Evolutionary conservation across 1,284 basidiomycete species (phyloP).

Genomic region (Cutaneotrichosporon sp.): DNA sequence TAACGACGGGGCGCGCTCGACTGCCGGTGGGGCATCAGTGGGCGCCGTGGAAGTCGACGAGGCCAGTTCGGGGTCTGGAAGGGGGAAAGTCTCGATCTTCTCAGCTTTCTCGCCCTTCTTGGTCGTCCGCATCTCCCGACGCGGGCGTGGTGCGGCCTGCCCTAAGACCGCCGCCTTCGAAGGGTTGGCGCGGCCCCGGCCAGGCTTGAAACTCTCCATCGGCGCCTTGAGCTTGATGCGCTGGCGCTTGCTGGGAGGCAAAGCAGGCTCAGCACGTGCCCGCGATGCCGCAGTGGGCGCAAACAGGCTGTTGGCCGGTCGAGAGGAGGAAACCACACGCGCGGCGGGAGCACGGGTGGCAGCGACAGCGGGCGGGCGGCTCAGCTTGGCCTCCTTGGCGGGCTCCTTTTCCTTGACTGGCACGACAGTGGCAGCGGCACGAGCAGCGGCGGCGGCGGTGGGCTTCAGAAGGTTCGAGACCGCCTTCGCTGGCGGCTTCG

Average conservation of each 20-base stretch:
- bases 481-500: not conserved
- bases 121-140: not conserved
- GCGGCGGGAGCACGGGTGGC: not conserved
- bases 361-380: not conserved
- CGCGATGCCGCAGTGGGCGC: slow-evolving; percentile 24
- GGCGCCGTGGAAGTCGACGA: no score
- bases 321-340: not conserved
- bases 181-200: slow-evolving; percentile 15
- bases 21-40: not conserved
- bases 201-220: slow-evolving; percentile 43
- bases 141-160: not conserved
- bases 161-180: slow-evolving; percentile 19
- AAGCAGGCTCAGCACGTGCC: slow-evolving; percentile 24
- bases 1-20: not conserved
- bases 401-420: not conserved
- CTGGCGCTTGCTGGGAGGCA: slow-evolving; percentile 39
- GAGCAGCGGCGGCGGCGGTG: slow-evolving; percentile 24
- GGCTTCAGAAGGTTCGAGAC: slow-evolving; percentile 22
- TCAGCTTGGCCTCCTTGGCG: slow-evolving; percentile 7
- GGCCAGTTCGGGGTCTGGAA: slow-evolving; percentile 15
- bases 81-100: slow-evolving; percentile 18
- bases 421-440: slow-evolving; percentile 14
- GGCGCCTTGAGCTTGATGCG: slow-evolving; percentile 44
- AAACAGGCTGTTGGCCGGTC: slow-evolving; percentile 1
- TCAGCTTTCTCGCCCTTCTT: not conserved